A percentile compares a stretch with the other conserved stretches of the same genome.
Evolutionary conservation across 495 filamentous ascomycete species (phyloP).

Genomic region (Hypomontagnella monticulosa): DNA sequence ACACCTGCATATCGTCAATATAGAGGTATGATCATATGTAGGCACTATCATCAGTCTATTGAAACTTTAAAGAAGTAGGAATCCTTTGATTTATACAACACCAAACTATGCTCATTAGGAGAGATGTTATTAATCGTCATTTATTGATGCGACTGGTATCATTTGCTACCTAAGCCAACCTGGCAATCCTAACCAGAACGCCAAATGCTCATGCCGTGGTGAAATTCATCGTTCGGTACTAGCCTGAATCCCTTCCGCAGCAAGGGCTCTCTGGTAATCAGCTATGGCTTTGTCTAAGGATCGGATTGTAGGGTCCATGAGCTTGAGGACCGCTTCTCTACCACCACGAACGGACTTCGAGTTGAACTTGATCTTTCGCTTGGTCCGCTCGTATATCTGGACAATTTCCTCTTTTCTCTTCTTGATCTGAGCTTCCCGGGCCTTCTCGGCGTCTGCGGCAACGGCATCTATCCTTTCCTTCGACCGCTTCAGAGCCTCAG

Average conservation of each 20-base stretch:
- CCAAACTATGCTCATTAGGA: neutral
- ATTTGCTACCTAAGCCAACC: slow-evolving; percentile 6
- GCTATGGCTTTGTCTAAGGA: slow-evolving; percentile 71
- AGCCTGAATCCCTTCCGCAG: slow-evolving; percentile 62
- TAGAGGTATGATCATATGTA: too few relatives aligned
- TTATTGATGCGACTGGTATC: slow-evolving; percentile 25
- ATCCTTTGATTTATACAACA: too few relatives aligned
- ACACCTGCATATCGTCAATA: too few relatives aligned
- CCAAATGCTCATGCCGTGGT: slow-evolving; percentile 10
- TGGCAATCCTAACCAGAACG: slow-evolving; percentile 15
- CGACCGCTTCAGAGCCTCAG: slow-evolving; percentile 78
- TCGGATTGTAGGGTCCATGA: slow-evolving; percentile 75
- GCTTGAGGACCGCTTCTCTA: slow-evolving; percentile 73
- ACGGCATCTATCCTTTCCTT: slow-evolving; percentile 84
- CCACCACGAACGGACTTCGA: slow-evolving; percentile 75
- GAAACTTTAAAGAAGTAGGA: too few relatives aligned
- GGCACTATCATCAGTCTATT: too few relatives aligned
- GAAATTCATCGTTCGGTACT: slow-evolving; percentile 41
- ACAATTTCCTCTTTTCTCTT: slow-evolving; percentile 73
- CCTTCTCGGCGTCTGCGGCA: slow-evolving; percentile 78
- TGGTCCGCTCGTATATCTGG: slow-evolving; percentile 73
- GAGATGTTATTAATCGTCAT: slow-evolving; percentile 6
- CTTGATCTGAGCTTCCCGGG: slow-evolving; percentile 68
- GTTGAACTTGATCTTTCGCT: slow-evolving; percentile 72
- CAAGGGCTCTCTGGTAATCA: slow-evolving; percentile 71